A percentile compares a stretch with the other conserved stretches of the same genome.
Evolutionary conservation across 1,284 basidiomycete genomes (phyloP).

Genomic region (Cutaneotrichosporon cutaneum): DNA sequence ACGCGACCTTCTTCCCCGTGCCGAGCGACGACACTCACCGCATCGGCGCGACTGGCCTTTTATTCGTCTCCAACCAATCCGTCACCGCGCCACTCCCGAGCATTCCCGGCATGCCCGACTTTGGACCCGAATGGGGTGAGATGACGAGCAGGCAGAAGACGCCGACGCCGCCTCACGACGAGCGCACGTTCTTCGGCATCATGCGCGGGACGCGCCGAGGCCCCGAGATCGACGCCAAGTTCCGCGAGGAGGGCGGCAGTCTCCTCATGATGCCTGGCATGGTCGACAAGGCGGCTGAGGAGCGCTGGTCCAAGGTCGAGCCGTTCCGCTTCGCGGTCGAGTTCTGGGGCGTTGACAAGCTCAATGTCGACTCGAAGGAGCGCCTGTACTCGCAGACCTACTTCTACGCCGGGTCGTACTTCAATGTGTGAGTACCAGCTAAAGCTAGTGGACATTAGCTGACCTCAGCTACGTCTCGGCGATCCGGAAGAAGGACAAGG

Average conservation of each 20-base stretch:
- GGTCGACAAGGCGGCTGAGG: constrained; percentile 23
- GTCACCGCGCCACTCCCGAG: constrained; percentile 18
- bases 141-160: constrained; percentile 19
- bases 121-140: constrained; percentile 38
- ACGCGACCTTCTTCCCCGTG: constrained; percentile 64
- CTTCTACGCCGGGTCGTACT: constrained; percentile 53
- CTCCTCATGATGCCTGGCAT: constrained; percentile 18
- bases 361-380: constrained; percentile 70
- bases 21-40: constrained; percentile 72
- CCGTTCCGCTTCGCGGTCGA: constrained; percentile 80
- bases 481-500: constrained; percentile 65
- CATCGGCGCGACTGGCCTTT: constrained; percentile 68
- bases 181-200: constrained; percentile 53
- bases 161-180: constrained; percentile 41
- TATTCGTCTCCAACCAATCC: constrained; percentile 48
- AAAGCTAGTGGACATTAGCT: constrained; percentile 53
- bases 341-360: constrained; percentile 79
- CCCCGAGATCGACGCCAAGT: constrained; percentile 39
- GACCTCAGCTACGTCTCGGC: constrained; percentile 74
- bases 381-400: constrained; percentile 58
- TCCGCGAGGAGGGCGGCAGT: constrained; percentile 24
- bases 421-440: constrained; percentile 56
- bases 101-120: constrained; percentile 41
- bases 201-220: constrained; percentile 35
- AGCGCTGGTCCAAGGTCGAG: constrained; percentile 54